Base-by-base conservation (phyloP, 2,329 filamentous ascomycete species). In the Phialocephala sp. region DNA sequence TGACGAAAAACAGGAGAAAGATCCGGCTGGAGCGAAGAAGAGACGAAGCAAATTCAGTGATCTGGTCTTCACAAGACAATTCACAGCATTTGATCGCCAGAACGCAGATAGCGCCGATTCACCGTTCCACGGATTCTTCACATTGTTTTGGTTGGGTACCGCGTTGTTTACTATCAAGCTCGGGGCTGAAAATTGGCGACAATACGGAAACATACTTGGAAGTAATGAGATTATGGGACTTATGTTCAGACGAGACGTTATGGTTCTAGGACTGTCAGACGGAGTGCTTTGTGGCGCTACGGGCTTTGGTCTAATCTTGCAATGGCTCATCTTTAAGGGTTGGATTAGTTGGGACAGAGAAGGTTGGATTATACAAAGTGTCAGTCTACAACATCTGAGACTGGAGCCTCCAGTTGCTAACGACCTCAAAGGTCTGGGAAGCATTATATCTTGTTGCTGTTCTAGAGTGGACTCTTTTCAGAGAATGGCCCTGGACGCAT, bases 401-500 rank as follows among this genome's bases (percentile, higher is more conserved):
- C 4, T 59, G 20, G 20, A 22, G 37, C 2, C 20, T 50, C 45
- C 12, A 32, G 32, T 50, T 66, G 18, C 66, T 56, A 24, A 56
- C n/a, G 24, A 52, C 43, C 52, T 62, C 22, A 8, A 64, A 87
- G 85, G 69, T 90, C 1, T 94, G 91, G 91, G 89, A 94, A 78
- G 80, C 82, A 0, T 68, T 81, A 15, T 93, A 89, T 71, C 83
- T 93, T 12, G 82, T 80, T 4, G 81, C 81, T 9, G 84, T 90
- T 3, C 80, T 93, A 5, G 85, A 84, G 60, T 86, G 90, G 80
- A 89, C 90, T 0, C 83, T 90, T 59, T 84, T 88, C 73, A 84
- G 91, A 4, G 86, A 92, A 59, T 94, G 91, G 91, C 89, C 91
- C 1, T 94, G 91, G 91, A 92, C 91, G 15, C 91, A 93, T 73